A percentile compares a stretch with the other conserved stretches of the same genome.
Conservation (phyloP, 1,284 basidiomycete species). For the Boletus sp. region DNA sequence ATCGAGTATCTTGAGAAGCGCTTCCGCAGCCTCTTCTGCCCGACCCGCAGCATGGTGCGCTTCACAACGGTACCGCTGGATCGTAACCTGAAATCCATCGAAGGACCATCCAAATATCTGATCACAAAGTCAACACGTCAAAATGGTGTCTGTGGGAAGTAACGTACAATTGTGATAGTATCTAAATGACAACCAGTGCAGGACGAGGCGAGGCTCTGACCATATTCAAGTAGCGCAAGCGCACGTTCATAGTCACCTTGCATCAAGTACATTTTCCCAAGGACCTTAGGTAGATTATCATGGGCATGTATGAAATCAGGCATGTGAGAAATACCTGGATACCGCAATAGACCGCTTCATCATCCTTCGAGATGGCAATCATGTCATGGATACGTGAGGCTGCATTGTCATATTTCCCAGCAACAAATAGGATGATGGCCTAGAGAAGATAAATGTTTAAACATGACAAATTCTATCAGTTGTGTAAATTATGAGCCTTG, state of each 20-base stretch:
- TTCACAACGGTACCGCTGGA: conserved; percentile 2
- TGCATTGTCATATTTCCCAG: conserved; percentile 4
- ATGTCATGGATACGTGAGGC: background rate
- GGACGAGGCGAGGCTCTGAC: background rate
- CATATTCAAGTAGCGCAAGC: background rate
- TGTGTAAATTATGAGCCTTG: background rate
- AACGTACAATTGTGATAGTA: conserved; percentile 3
- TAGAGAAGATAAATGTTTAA: background rate
- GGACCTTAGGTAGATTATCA: conserved; percentile 3
- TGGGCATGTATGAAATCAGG: no score
- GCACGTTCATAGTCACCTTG: conserved; percentile 5
- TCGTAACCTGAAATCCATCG: background rate
- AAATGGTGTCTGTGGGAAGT: background rate
- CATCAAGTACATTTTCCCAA: conserved; percentile 10
- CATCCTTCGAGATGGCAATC: background rate
- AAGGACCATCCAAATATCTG: conserved; percentile 16
- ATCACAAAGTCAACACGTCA: background rate
- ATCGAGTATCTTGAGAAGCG: background rate
- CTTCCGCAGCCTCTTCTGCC: background rate
- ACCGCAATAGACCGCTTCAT: background rate
- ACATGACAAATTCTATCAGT: no score
- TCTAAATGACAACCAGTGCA: background rate
- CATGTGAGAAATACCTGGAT: conserved; percentile 4
- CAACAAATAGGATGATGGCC: conserved; percentile 7
- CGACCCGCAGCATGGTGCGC: background rate